Evolutionary conservation across 495 filamentous ascomycete genomes (phyloP).

Genomic region (Neurospora sp.): DNA sequence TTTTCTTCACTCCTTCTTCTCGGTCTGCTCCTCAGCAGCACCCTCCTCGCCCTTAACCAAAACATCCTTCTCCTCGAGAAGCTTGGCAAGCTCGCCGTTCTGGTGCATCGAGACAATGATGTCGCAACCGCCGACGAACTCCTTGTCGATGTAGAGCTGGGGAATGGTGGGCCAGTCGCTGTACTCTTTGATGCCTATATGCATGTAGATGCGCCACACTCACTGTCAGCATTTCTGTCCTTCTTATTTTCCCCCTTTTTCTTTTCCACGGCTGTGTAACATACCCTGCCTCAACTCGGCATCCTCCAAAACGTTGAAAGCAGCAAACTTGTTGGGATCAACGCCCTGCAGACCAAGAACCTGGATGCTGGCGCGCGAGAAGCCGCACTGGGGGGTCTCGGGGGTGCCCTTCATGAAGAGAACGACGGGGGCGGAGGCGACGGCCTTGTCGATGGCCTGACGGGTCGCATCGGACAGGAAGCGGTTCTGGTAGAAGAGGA

Average conservation of each 20-base stretch:
- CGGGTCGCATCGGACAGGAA: constrained; percentile 67
- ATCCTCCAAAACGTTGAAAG: constrained; percentile 94
- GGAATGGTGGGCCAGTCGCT: constrained; percentile 98
- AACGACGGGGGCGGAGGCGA: constrained; percentile 77
- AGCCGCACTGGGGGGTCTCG: constrained; percentile 94
- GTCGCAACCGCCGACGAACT: constrained; percentile 95
- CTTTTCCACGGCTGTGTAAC: constrained; percentile 9
- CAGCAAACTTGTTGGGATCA: constrained; percentile 90
- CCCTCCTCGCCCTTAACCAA: constrained; percentile 26
- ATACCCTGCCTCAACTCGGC: constrained; percentile 73
- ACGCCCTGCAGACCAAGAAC: constrained; percentile 91
- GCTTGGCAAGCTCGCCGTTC: constrained; percentile 81
- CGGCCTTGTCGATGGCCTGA: constrained; percentile 77
- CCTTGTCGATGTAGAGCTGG: constrained; percentile 87
- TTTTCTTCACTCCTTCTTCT: constrained; percentile 13
- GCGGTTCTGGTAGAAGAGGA: constrained; percentile 37
- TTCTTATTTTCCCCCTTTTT: background rate
- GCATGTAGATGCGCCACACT: background rate
- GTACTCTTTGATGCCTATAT: constrained; percentile 89
- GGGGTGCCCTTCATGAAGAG: constrained; percentile 99
- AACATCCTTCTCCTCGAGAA: constrained; percentile 84
- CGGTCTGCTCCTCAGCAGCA: constrained; percentile 1
- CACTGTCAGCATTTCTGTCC: constrained; percentile 2
- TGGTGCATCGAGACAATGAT: constrained; percentile 97
- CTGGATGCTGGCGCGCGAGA: constrained; percentile 90